These are phyloP conservation scores for Collybia sordida DNA, from an alignment of 768 basidiomycete species.

Conservation along the genomic window DNA sequence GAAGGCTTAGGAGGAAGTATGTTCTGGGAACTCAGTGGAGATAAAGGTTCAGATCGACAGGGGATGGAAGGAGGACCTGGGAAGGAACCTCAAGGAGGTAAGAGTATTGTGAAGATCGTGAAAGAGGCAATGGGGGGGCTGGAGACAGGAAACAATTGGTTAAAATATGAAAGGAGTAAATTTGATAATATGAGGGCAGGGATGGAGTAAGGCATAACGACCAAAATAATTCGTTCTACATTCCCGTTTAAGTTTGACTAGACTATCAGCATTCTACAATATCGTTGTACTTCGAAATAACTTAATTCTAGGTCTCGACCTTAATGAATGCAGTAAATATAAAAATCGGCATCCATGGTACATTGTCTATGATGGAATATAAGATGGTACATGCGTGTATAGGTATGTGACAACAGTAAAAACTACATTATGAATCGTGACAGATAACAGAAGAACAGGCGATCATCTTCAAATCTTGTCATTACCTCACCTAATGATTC, in stretches of 20 bases:
- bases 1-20: constrained; percentile 87
- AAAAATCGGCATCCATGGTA: no score
- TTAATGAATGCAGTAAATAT: no score
- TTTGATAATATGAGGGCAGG: constrained; percentile 80
- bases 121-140: constrained; percentile 77
- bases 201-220: constrained; percentile 36
- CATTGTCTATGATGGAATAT: no score
- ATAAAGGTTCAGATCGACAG: constrained; percentile 67
- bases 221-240: not conserved
- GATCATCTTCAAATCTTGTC: no score
- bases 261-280: not conserved
- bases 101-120: constrained; percentile 71
- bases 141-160: constrained; percentile 71
- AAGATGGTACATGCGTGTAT: no score
- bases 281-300: no score
- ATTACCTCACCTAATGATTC: no score
- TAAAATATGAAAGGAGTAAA: constrained; percentile 72
- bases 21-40: constrained; percentile 93
- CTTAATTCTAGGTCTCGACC: no score
- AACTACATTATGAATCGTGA: no score
- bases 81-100: constrained; percentile 70
- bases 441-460: no score
- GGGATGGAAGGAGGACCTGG: constrained; percentile 76
- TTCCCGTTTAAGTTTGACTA: not conserved
- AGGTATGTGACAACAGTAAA: no score